Evolutionary conservation across 2,329 filamentous ascomycete genomes (phyloP), one percentile per base, ranked within the genome.

Genomic region (Botryosphaeria dothidea): DNA sequence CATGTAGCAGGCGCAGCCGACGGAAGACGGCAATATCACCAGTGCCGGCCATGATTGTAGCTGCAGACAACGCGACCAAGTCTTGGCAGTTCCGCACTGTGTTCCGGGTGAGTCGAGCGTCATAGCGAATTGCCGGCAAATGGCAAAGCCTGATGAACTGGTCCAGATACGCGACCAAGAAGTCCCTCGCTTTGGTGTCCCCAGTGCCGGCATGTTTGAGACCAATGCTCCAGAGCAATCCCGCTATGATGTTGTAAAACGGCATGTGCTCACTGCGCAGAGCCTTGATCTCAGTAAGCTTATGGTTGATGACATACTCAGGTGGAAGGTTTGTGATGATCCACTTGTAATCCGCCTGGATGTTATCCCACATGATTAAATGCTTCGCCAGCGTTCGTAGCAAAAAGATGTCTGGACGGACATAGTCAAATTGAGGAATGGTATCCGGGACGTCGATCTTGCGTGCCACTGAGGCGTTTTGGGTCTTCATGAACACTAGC

Each of bases 401-500:
- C 6, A 99, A 86, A 68, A 99, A 90, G 46, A 97, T 89, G 73
- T 99, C 95, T 0, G 95, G 95, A 2, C 95, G 88, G 19, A 98
- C 90, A 74, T 98, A 97, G 75, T 98, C 95, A 75, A 97, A 98
- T 70, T 98, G 93, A 36, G 95, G 84, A 27, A 91, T 81, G 0
- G 95, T 96, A 69, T 96, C 91, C 0, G 96, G 96, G 0, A 98
- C 89, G 74, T 98, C 92, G 61, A 99, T 90, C 80, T 97, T 98
- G 64, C 90, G 88, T 3, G 95, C 95, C 21, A 99, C 86, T 17
- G 91, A 88, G 66, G 87, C 85, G 73, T 99, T 92, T 68, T 96
- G 92, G 0, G 94, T 95, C 78, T 98, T 98, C 92, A 99, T 95
- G 77, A 94, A 99, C 34, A 99, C 94, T 62, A 99, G 85, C 1